phyloP scores from a whole-genome alignment of 2,329 filamentous ascomycete species.

The Alternaria solani region DNA sequence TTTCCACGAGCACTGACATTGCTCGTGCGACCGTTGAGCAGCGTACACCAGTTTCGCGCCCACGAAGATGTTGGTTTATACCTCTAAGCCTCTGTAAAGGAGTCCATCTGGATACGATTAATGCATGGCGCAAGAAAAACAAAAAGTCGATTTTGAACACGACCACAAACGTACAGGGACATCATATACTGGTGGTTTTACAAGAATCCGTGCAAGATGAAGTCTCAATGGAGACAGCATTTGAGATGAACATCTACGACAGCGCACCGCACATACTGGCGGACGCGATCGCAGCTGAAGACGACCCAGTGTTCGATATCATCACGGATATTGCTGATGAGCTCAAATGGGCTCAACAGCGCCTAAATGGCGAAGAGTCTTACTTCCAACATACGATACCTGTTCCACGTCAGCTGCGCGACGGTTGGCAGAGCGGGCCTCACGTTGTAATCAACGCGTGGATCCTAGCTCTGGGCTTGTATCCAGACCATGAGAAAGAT shows the following conservation, averaged over 20 bases:
- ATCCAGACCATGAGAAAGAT: neutral
- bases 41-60: neutral
- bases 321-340: too few relatives aligned
- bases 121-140: neutral
- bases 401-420: neutral
- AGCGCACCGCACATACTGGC: neutral
- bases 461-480: slow-evolving; percentile 37
- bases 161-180: neutral
- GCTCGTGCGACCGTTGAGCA: neutral
- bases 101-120: too few relatives aligned
- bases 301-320: too few relatives aligned
- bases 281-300: neutral
- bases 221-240: too few relatives aligned
- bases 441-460: slow-evolving; percentile 37
- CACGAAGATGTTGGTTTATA: slow-evolving; percentile 23
- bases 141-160: neutral
- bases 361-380: too few relatives aligned
- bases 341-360: too few relatives aligned
- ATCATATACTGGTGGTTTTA: neutral
- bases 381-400: neutral
- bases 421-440: slow-evolving; percentile 17
- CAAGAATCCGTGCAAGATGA: neutral
- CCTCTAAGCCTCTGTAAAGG: neutral
- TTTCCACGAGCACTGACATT: neutral
- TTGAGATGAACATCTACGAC: too few relatives aligned